Conservation (phyloP, 179 eudicot genomes). For the Heliamphora pulchella region DNA sequence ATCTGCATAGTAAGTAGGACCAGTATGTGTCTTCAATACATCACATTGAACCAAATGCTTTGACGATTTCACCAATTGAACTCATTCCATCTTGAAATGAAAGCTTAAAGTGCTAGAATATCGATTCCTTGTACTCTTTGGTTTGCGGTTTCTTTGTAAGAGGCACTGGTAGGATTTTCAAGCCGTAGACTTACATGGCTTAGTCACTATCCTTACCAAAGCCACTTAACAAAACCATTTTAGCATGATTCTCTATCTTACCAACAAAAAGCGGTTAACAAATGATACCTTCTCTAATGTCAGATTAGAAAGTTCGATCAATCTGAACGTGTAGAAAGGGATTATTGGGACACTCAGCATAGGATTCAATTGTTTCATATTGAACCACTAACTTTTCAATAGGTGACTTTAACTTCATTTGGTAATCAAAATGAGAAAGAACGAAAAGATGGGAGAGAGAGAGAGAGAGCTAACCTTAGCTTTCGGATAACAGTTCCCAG, state of each 20-base stretch:
- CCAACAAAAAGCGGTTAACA: neutral
- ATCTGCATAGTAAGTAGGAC: too few species aligned
- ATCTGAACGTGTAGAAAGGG: neutral
- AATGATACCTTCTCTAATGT: neutral
- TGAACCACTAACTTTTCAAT: neutral
- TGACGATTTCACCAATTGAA: too few species aligned
- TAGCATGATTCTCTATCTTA: neutral
- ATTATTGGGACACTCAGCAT: neutral
- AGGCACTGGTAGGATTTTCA: too few species aligned
- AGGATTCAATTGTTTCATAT: neutral
- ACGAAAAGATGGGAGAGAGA: neutral
- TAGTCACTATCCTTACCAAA: neutral
- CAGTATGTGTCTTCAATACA: too few species aligned
- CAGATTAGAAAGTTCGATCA: neutral
- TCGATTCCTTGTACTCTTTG: too few species aligned
- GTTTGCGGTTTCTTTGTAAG: too few species aligned
- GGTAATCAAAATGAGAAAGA: neutral
- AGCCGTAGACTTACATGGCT: too few species aligned
- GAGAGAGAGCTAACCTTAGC: slow-evolving; percentile 49
- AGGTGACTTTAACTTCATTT: neutral
- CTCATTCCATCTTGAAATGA: too few species aligned
- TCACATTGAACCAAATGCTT: too few species aligned
- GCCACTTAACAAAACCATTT: neutral
- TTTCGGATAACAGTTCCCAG: slow-evolving; percentile 95
- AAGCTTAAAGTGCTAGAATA: too few species aligned